phyloP scores from a whole-genome alignment of 2,329 filamentous ascomycete species.

The Diaporthe velutina region DNA sequence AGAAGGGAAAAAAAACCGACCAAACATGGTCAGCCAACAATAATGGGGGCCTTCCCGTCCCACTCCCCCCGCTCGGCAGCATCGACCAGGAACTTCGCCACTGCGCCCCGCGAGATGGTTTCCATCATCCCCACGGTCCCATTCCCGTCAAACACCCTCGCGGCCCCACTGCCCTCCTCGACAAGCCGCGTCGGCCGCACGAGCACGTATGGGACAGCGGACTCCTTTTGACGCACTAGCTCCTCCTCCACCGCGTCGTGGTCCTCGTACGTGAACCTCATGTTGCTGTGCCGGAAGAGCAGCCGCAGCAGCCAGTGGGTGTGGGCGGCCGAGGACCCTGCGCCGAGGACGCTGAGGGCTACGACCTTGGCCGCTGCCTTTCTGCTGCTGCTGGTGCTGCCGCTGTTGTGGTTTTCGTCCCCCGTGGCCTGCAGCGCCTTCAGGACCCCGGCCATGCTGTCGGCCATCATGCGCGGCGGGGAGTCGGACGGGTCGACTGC shows the following conservation, averaged over 20 bases:
- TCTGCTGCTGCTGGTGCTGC: no score
- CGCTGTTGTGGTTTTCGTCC: background rate
- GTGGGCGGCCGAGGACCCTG: constrained; percentile 57
- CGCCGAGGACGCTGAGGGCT: constrained; percentile 64
- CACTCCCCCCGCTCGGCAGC: constrained; percentile 50
- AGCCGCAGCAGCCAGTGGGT: constrained; percentile 56
- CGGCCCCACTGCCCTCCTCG: background rate
- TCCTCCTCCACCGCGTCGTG: constrained; percentile 60
- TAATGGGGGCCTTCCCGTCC: constrained; percentile 44
- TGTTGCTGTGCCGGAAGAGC: constrained; percentile 61
- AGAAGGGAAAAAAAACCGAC: fast-evolving
- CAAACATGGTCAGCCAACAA: constrained; percentile 24
- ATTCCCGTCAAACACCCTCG: constrained; percentile 41
- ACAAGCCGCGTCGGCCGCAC: constrained; percentile 32
- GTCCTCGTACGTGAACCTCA: constrained; percentile 60
- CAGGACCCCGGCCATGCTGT: constrained; percentile 39
- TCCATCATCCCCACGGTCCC: constrained; percentile 53
- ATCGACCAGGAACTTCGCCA: constrained; percentile 56
- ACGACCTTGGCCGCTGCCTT: constrained; percentile 54
- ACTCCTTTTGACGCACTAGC: constrained; percentile 44
- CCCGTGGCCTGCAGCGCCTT: background rate
- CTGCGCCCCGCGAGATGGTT: constrained; percentile 45
- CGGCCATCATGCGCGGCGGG: constrained; percentile 53
- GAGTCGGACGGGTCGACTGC: constrained; percentile 47
- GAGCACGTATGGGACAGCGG: constrained; percentile 1